A percentile compares a stretch with the other conserved stretches of the same genome.
phyloP scores from a whole-genome alignment of 2,329 filamentous ascomycete species.

The Ceratocystis huliohia region DNA sequence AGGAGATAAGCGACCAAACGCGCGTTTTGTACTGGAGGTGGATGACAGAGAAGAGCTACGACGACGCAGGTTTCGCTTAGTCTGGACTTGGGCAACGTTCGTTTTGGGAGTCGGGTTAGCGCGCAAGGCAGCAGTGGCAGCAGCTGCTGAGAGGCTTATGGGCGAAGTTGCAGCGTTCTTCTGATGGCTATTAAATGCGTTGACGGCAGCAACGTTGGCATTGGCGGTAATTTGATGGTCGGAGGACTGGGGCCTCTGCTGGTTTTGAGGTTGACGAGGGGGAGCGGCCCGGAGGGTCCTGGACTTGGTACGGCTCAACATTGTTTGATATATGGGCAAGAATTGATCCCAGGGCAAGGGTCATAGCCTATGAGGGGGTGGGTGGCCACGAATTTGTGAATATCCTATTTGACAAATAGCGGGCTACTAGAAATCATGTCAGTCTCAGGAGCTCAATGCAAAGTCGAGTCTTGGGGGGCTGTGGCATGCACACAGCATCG shows the following conservation, averaged over 20 bases:
- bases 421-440: neutral
- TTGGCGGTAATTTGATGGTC: slow-evolving; percentile 50
- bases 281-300: slow-evolving; percentile 29
- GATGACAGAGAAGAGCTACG: slow-evolving; percentile 63
- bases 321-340: slow-evolving; percentile 28
- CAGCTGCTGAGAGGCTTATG: slow-evolving; percentile 65
- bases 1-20: slow-evolving; percentile 14
- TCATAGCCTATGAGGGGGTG: slow-evolving; percentile 9
- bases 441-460: neutral
- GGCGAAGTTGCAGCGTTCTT: slow-evolving; percentile 30
- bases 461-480: neutral
- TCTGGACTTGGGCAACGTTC: slow-evolving; percentile 69
- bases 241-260: slow-evolving; percentile 25
- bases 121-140: slow-evolving; percentile 73
- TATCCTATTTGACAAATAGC: slow-evolving; percentile 1
- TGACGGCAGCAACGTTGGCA: slow-evolving; percentile 65
- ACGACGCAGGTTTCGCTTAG: slow-evolving; percentile 62
- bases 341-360: slow-evolving; percentile 2
- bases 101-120: slow-evolving; percentile 67
- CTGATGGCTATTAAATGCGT: slow-evolving; percentile 60
- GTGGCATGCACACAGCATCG: slow-evolving; percentile 8
- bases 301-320: slow-evolving; percentile 41
- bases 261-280: slow-evolving; percentile 15
- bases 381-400: slow-evolving; percentile 6
- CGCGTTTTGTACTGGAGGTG: slow-evolving; percentile 33